Evolutionary conservation across 345 rosid genomes (phyloP), one percentile per base, ranked within the genome.

Genomic region (Citrus hindsii): DNA sequence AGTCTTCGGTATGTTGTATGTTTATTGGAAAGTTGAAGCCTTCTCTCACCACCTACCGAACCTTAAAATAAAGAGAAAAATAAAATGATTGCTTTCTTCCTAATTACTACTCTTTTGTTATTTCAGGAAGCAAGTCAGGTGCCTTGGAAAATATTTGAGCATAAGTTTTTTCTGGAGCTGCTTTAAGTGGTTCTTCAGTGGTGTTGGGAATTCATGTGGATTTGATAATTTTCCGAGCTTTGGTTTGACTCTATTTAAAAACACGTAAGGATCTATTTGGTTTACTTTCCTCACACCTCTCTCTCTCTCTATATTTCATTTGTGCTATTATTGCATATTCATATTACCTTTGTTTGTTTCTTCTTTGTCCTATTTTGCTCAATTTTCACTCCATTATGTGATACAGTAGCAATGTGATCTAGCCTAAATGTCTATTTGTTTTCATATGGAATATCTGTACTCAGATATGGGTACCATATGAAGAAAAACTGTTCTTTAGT

Each of bases 131-230:
- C 98, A 95, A 79, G 98, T 95, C 61, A 85, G 51, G 30, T 92
- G 95, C 79, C 97, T 95, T 67, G 98, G 98, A 65, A 95, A 95
- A 76, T 93, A 93, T 87, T 83, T 95, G 85, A 88, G 95, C 86
- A 82, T 93, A 77, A 95, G 98, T 78, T 84, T 95, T n/a, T 51
- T 76, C 74, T 95, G 98, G 98, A 93, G 98, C 83, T 92, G 94
- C 87, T 95, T 95, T 89, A 95, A 95, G 85, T 95, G 98, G 98
- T 95, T 93, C 86, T 93, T 95, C 85, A 93, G 98, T 79, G 98
- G 98, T 72, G 63, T 92, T 65, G 98, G 97, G 48, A 95, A 95
- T 86, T 82, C 95, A 1, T 95, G 98, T 80, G 98, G 98, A 68
- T 95, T 95, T 86, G 98, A 95, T 84, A 90, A 93, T 83, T 91